phyloP scores from a whole-genome alignment of 2,329 filamentous ascomycete genomes.

The Harringtonia aguacate region DNA sequence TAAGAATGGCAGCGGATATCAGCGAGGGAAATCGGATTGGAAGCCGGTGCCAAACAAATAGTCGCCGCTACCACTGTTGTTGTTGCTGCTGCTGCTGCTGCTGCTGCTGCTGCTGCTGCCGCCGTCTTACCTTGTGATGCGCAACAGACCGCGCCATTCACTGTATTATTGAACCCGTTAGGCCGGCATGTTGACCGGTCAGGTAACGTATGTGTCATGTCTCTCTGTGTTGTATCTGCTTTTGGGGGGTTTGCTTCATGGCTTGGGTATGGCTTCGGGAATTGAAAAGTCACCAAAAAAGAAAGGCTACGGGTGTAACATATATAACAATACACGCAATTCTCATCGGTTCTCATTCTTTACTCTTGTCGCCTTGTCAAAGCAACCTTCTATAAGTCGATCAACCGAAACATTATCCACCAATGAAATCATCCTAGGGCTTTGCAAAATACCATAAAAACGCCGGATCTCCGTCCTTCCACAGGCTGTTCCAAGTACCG shows the following conservation, averaged over 20 bases:
- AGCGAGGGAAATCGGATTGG: neutral
- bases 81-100: neutral
- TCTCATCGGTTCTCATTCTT: no score
- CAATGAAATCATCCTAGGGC: no score
- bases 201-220: neutral
- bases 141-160: neutral
- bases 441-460: no score
- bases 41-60: neutral
- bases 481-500: no score
- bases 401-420: no score
- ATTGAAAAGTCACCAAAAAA: neutral
- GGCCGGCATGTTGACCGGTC: neutral
- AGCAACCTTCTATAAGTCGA: no score
- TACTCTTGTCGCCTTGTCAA: no score
- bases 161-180: slow-evolving; percentile 2
- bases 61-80: no score
- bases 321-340: no score
- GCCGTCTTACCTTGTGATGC: neutral
- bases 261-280: neutral
- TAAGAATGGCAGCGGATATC: neutral
- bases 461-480: no score
- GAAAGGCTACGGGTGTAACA: slow-evolving; percentile 5
- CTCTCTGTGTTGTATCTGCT: neutral
- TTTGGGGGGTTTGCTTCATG: neutral
- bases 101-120: neutral